Evolutionary conservation across 2,329 filamentous ascomycete species (phyloP).

Genomic region (Mollisia scopiformis): DNA sequence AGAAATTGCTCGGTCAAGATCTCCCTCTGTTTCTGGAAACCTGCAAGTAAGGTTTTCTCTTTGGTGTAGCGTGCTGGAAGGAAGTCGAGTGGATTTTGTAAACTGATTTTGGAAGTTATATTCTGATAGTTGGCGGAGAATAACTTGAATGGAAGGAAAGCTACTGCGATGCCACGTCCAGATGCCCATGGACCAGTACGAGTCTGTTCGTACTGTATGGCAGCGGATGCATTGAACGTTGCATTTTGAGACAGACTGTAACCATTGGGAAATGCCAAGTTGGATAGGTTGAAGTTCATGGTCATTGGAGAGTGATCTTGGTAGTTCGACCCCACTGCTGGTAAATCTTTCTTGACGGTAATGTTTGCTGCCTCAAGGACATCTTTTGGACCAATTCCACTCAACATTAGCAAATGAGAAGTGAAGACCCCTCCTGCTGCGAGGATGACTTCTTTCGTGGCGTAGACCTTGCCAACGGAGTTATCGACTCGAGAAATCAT

Average conservation of each 20-base stretch:
- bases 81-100: too few relatives aligned
- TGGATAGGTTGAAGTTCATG: neutral
- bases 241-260: neutral
- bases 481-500: slow-evolving; percentile 18
- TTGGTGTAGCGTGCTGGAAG: too few relatives aligned
- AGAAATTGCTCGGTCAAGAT: too few relatives aligned
- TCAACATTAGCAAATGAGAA: slow-evolving; percentile 49
- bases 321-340: slow-evolving; percentile 64
- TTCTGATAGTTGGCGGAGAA: too few relatives aligned
- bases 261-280: too few relatives aligned
- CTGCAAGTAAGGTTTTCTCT: too few relatives aligned
- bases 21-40: too few relatives aligned
- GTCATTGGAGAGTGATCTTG: slow-evolving; percentile 49
- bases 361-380: slow-evolving; percentile 48
- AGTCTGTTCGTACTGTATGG: neutral
- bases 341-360: slow-evolving; percentile 54
- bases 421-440: slow-evolving; percentile 49
- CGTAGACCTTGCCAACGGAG: slow-evolving; percentile 11
- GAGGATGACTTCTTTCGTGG: slow-evolving; percentile 56
- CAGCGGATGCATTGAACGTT: slow-evolving; percentile 10
- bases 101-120: too few relatives aligned
- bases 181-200: too few relatives aligned
- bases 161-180: neutral
- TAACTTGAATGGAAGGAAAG: too few relatives aligned
- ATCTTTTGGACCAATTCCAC: slow-evolving; percentile 44